These are phyloP conservation scores for Lichtheimia ramosa DNA, from an alignment of 371 early-diverging fungal genomes.

Conservation along the genomic window DNA sequence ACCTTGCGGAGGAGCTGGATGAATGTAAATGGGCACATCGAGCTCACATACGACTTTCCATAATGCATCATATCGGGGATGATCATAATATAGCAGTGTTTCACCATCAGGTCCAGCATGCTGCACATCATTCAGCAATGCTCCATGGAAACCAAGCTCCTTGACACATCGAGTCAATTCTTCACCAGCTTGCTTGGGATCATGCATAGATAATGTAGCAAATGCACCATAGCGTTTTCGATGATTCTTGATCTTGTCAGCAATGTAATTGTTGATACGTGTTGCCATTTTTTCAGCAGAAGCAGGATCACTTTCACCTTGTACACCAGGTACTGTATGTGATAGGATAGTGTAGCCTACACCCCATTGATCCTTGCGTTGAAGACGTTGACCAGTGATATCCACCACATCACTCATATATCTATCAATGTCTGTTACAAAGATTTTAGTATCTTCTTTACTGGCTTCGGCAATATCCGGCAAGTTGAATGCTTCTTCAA, in stretches of 20 bases:
- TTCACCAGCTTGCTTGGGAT: constrained; percentile 9
- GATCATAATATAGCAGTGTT: constrained; percentile 11
- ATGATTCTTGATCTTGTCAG: constrained; percentile 8
- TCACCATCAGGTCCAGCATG: constrained; percentile 9
- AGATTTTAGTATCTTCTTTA: not conserved
- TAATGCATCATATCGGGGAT: constrained; percentile 2
- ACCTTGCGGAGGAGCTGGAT: constrained; percentile 2
- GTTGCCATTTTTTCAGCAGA: not conserved
- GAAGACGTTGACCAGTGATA: not conserved
- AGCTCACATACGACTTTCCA: constrained; percentile 8
- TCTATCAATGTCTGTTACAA: not conserved
- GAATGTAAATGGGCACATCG: constrained; percentile 16
- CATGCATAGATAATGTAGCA: constrained; percentile 14
- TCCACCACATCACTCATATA: not conserved
- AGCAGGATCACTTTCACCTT: not conserved
- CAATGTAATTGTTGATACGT: constrained; percentile 6
- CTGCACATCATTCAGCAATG: constrained; percentile 6
- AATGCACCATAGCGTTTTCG: constrained; percentile 11
- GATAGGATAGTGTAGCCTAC: constrained; percentile 10
- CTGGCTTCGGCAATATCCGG: constrained; percentile 6
- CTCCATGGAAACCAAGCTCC: constrained; percentile 10
- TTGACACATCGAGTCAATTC: constrained; percentile 10
- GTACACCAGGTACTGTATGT: constrained; percentile 5
- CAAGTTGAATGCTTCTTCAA: constrained; percentile 8
- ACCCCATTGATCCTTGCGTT: not conserved